Evolutionary conservation across 768 basidiomycete species (phyloP), one percentile per base, ranked within the genome.

Genomic region (Tulasnella sp.): DNA sequence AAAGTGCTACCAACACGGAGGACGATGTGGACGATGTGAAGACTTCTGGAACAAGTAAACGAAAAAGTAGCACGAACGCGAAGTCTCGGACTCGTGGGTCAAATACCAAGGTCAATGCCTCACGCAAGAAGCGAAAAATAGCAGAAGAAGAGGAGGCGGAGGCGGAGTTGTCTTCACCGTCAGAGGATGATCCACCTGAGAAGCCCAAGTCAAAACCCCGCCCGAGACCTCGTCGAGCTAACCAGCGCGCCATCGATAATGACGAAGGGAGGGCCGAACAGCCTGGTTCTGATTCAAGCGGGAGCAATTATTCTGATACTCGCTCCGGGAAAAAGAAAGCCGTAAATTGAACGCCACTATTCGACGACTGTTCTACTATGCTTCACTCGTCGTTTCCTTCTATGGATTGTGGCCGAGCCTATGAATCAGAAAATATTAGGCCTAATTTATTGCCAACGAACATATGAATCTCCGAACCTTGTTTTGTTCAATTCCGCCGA

Each of bases 401-500:
- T 36, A 79, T 48, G 21, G 80, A 80, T 62, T 80, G 80, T 36
- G 80, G 38, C 0, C 38, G 71, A 27, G 80, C 80, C 80, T 80
- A 24, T 3, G 16, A 39, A 39, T 10, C 3, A 6, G 24, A 40
- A 7, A n/a, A 40, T 40, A 7, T 74, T 40, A 38, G n/a, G 73
- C 34, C 21, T 19, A 27, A 34, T 78, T 78, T 52, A 34, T 18
- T 24, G 34, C 9, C n/a, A 21, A 12, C 42, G 27, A 68, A 68
- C 48, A 74, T 38, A 79, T 14, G 62, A 39, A 31, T 24, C 31
- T 19, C 83, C 89, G 21, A 79, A 93, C 94, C 89, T 93, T 93
- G 85, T 93, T 94, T 82, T 89, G 91, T 81, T 93, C 90, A 78
- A 92, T 81, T 18, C 94, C 93, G 27, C 94, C 94, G 12, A 96